These are phyloP conservation scores for Amaranthus palmeri DNA, from an alignment of 148 eudicot species.

Conservation along the genomic window DNA sequence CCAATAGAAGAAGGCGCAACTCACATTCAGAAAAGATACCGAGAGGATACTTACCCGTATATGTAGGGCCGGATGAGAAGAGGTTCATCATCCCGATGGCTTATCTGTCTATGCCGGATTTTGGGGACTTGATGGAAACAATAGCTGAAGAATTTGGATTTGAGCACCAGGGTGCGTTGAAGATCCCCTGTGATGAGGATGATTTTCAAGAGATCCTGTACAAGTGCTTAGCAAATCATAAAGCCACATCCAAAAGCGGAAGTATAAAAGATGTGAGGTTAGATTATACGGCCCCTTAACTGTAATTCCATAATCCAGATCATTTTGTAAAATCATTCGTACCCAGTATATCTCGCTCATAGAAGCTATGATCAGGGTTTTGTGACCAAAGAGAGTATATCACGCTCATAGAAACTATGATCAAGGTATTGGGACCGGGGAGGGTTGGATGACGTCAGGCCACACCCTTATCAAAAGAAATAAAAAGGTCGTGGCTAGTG, in stretches of 20 bases:
- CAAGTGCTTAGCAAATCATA: slow-evolving; percentile 18
- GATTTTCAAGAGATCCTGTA: slow-evolving; percentile 20
- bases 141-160: slow-evolving; percentile 24
- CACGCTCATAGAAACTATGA: too few relatives aligned
- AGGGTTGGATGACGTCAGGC: too few relatives aligned
- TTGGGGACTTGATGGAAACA: slow-evolving; percentile 18
- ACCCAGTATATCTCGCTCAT: too few relatives aligned
- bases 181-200: slow-evolving; percentile 24
- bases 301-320: too few relatives aligned
- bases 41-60: slow-evolving; percentile 21
- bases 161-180: slow-evolving; percentile 23
- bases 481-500: too few relatives aligned
- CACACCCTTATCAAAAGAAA: too few relatives aligned
- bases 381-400: too few relatives aligned
- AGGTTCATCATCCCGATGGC: slow-evolving; percentile 21
- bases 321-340: too few relatives aligned
- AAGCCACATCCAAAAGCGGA: slow-evolving; percentile 13
- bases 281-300: too few relatives aligned
- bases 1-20: slow-evolving; percentile 4
- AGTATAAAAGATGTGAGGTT: background rate
- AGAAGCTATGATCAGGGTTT: too few relatives aligned
- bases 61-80: slow-evolving; percentile 16
- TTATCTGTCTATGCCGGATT: slow-evolving; percentile 18
- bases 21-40: slow-evolving; percentile 13
- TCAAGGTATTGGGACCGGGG: too few relatives aligned